Base-by-base conservation (phyloP, 2,329 filamentous ascomycete species). In the Claviceps sp. region DNA sequence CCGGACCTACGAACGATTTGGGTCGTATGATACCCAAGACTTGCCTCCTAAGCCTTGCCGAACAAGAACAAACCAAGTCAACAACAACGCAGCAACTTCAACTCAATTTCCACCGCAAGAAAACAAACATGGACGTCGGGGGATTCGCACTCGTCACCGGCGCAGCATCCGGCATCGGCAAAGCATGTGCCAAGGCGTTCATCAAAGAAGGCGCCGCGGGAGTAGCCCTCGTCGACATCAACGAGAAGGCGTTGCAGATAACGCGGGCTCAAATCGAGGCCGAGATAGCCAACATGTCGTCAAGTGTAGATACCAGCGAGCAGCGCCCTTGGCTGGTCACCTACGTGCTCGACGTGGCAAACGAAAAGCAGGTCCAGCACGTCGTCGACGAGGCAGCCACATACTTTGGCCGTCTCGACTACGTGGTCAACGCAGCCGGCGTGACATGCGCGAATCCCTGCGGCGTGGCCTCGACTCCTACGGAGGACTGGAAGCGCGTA, bases 401-500 rank as follows among this genome's bases (percentile, higher is more conserved):
- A 2, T 54, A 54, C 2, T 70, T 70, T 43, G 66, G 68, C 0
- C 61, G 67, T 0, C 55, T 72, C 3, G 69, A 72, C 54, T 70
- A 70, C 48, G 63, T 66, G 7, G 66, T 71, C 50, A 71, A 72
- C 51, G 64, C 65, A 0, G 70, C 70, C 1, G 70, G 70, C 11
- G 63, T 72, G 7, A 63, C 64, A 0, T 61, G 67, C 50, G 69
- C 68, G 51, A 67, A 34, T 34, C 8, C 70, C 38, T 56, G 62
- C 26, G 67, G 65, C 2, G 68, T 67, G 5, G 65, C 63, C 1
- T 64, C 68, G 47, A 63, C 63, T 0, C 58, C 63, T n/a, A 68
- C 65, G 0, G 53, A 57, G 0, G 68, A 72, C 48, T 74, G 68
- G 67, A 60, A 70, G 2, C 62, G 65, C 0, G 63, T 72, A 2